A percentile compares a stretch with the other conserved stretches of the same genome.
Evolutionary conservation across 495 filamentous ascomycete species (phyloP).

Genomic region (Podospora fimiseda): DNA sequence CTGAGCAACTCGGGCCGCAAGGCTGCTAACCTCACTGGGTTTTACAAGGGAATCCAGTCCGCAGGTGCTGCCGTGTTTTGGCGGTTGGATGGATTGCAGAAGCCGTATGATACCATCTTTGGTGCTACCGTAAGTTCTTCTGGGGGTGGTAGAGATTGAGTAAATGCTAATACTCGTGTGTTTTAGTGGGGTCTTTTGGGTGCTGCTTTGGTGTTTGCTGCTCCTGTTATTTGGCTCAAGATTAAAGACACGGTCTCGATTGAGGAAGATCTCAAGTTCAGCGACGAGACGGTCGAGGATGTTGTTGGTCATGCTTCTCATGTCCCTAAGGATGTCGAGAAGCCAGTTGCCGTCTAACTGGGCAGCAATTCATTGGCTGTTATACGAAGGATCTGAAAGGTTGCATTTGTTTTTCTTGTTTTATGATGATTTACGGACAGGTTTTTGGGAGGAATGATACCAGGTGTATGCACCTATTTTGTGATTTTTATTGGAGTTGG

Average conservation of each 20-base stretch:
- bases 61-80: conserved; percentile 87
- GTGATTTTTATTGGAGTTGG: too few species aligned
- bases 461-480: too few species aligned
- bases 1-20: conserved; percentile 87
- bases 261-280: conserved; percentile 76
- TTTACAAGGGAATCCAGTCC: conserved; percentile 94
- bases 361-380: too few species aligned
- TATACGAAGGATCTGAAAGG: too few species aligned
- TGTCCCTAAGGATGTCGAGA: neutral
- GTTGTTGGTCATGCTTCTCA: conserved; percentile 31
- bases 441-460: too few species aligned
- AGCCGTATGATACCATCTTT: conserved; percentile 60
- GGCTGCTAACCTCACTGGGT: conserved; percentile 87
- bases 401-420: too few species aligned
- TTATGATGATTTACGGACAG: too few species aligned
- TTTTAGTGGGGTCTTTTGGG: conserved; percentile 63
- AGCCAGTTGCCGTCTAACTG: neutral
- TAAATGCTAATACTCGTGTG: conserved; percentile 11
- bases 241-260: conserved; percentile 66
- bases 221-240: conserved; percentile 71
- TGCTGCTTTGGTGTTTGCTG: conserved; percentile 66
- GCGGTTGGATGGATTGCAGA: conserved; percentile 61
- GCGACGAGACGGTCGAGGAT: conserved; percentile 69
- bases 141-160: neutral
- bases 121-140: conserved; percentile 35